Percentiles rank a stretch among this genome's conserved stretches.
Conservation (phyloP, 2,329 filamentous ascomycete species). For the Sporothrix globosa region DNA sequence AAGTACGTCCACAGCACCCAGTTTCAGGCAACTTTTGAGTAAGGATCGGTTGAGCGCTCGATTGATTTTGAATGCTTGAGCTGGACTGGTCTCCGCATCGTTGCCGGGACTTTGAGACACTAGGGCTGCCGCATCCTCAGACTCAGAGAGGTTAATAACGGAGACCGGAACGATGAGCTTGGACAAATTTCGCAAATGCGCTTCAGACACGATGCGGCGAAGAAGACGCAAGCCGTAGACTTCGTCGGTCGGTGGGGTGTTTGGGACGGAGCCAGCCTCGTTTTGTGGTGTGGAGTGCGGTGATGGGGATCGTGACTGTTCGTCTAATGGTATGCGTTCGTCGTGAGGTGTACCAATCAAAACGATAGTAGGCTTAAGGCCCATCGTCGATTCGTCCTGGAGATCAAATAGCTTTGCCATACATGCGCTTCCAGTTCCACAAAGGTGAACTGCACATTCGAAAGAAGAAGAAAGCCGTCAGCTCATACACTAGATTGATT, state of each 20-base stretch:
- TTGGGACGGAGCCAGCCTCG: slow-evolving; percentile 44
- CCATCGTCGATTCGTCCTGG: slow-evolving; percentile 56
- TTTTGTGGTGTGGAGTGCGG: slow-evolving; percentile 47
- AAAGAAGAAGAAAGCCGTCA: slow-evolving; percentile 1
- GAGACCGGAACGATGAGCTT: slow-evolving; percentile 62
- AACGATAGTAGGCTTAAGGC: slow-evolving; percentile 60
- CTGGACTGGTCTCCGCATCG: background rate
- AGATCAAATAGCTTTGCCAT: slow-evolving; percentile 57
- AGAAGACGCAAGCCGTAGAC: slow-evolving; percentile 60
- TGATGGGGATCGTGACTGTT: slow-evolving; percentile 48
- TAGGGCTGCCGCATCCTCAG: slow-evolving; percentile 7
- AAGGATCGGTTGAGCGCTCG: slow-evolving; percentile 48
- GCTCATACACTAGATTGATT: background rate
- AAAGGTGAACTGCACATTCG: slow-evolving; percentile 55
- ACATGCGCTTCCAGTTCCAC: slow-evolving; percentile 57
- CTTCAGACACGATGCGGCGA: slow-evolving; percentile 61
- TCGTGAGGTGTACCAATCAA: slow-evolving; percentile 60
- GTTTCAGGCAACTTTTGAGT: slow-evolving; percentile 76
- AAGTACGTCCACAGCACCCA: slow-evolving; percentile 84
- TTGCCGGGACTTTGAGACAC: background rate
- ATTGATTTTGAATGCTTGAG: slow-evolving; percentile 6
- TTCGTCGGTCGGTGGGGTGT: slow-evolving; percentile 49
- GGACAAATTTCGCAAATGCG: slow-evolving; percentile 58
- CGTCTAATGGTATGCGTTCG: slow-evolving; percentile 48
- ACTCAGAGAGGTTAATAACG: slow-evolving; percentile 51